A percentile compares a stretch with the other conserved stretches of the same genome.
These are phyloP conservation scores for Metschnikowia baotianmanensis DNA, from an alignment of 805 yeast species.

Conservation along the genomic window DNA sequence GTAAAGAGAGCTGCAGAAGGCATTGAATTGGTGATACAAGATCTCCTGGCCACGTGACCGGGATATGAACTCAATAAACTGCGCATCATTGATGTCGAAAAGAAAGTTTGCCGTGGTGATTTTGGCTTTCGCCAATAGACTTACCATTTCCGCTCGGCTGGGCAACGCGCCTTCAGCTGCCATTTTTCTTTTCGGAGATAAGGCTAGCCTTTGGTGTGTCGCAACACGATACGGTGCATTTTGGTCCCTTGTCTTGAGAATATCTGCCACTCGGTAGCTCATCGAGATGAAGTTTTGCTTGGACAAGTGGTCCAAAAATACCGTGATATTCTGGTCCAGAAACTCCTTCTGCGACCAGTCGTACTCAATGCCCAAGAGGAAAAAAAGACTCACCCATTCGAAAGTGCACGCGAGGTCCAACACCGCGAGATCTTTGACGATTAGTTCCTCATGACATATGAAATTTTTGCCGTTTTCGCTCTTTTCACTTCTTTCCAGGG, in stretches of 20 bases:
- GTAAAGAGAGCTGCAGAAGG: conserved; percentile 35
- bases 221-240: conserved; percentile 1
- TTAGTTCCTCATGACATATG: conserved; percentile 32
- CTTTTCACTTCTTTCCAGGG: conserved; percentile 8
- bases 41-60: conserved; percentile 11
- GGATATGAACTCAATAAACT: conserved; percentile 13
- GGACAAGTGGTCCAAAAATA: conserved; percentile 7
- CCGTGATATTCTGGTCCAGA: conserved; percentile 27
- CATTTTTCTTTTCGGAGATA: neutral
- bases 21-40: conserved; percentile 23
- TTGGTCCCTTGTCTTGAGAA: conserved; percentile 1
- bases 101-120: conserved; percentile 12
- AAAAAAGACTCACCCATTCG: conserved; percentile 54
- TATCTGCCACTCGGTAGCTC: conserved; percentile 6
- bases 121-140: conserved; percentile 2
- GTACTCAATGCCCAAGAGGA: conserved; percentile 44
- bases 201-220: neutral
- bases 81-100: conserved; percentile 14
- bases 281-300: conserved; percentile 5
- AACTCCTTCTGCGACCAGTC: conserved; percentile 46
- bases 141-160: conserved; percentile 3
- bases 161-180: conserved; percentile 2
- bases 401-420: conserved; percentile 35
- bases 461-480: too few relatives aligned
- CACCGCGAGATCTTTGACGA: conserved; percentile 39